Conservation (phyloP, 73 alveolate genomes). For the Tetrahymena borealis region DNA sequence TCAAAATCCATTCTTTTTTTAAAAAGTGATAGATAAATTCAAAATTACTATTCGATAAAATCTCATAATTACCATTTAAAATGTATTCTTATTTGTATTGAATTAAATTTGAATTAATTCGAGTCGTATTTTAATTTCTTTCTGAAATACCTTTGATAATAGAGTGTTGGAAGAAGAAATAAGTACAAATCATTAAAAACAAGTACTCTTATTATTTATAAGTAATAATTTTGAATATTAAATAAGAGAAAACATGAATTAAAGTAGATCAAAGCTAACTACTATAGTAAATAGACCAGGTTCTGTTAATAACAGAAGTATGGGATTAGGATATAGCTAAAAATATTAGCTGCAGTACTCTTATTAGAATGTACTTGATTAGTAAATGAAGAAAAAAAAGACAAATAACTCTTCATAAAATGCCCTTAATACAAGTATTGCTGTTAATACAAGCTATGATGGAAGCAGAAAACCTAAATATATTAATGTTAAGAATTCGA, state of each 20-base stretch:
- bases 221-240: background rate
- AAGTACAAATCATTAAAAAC: background rate
- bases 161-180: background rate
- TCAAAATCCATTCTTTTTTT: no score
- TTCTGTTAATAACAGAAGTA: background rate
- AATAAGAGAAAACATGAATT: background rate
- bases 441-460: background rate
- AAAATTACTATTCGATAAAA: no score
- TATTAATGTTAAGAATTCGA: background rate
- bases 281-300: background rate
- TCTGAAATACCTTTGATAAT: background rate
- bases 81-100: background rate
- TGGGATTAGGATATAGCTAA: background rate
- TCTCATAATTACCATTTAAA: no score
- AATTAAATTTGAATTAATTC: background rate
- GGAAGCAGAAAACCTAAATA: background rate
- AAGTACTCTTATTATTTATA: background rate
- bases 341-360: background rate
- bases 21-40: no score
- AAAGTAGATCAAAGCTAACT: background rate
- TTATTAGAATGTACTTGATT: background rate
- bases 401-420: background rate
- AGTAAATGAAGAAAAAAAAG: background rate
- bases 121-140: background rate
- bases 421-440: background rate